These are phyloP conservation scores for Pythium sukuiense DNA, from an alignment of 352 stramenopile species.

Conservation along the genomic window DNA sequence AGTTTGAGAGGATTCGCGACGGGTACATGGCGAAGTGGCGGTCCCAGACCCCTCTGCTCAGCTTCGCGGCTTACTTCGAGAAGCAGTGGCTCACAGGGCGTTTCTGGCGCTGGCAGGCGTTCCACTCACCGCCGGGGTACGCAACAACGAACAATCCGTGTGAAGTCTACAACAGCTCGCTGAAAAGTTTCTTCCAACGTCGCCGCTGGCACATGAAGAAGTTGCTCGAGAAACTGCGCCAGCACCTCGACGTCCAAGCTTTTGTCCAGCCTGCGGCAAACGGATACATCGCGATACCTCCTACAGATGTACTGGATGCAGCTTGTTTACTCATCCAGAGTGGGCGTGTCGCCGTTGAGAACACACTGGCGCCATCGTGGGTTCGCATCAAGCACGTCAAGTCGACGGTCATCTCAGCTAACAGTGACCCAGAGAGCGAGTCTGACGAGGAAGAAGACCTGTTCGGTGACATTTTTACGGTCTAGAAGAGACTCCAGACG, in stretches of 20 bases:
- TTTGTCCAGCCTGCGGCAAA: background rate
- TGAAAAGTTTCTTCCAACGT: slow-evolving; percentile 12
- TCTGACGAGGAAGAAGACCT: background rate
- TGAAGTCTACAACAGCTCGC: slow-evolving; percentile 7
- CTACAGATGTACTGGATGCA: background rate
- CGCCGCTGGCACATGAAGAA: slow-evolving; percentile 8
- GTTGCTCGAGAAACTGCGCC: background rate
- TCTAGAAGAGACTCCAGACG: too few relatives aligned
- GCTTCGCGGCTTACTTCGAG: slow-evolving; percentile 1
- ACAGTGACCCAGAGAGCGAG: background rate
- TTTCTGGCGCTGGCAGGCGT: slow-evolving; percentile 8
- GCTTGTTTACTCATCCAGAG: background rate
- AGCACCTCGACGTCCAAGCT: slow-evolving; percentile 5
- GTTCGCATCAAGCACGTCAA: background rate
- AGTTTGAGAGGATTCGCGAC: background rate
- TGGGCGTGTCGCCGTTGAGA: background rate
- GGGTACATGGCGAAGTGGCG: background rate
- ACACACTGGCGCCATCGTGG: background rate
- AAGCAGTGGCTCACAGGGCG: slow-evolving; percentile 3
- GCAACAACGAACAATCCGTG: slow-evolving; percentile 11
- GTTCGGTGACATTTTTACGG: too few relatives aligned
- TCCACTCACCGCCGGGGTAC: slow-evolving; percentile 5
- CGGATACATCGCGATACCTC: background rate
- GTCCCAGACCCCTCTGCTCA: background rate
- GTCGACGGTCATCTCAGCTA: background rate